A percentile compares a stretch with the other conserved stretches of the same genome.
These are phyloP conservation scores for Tetracentron sinense DNA, from an alignment of 164 flowering plant genomes.

Conservation along the genomic window DNA sequence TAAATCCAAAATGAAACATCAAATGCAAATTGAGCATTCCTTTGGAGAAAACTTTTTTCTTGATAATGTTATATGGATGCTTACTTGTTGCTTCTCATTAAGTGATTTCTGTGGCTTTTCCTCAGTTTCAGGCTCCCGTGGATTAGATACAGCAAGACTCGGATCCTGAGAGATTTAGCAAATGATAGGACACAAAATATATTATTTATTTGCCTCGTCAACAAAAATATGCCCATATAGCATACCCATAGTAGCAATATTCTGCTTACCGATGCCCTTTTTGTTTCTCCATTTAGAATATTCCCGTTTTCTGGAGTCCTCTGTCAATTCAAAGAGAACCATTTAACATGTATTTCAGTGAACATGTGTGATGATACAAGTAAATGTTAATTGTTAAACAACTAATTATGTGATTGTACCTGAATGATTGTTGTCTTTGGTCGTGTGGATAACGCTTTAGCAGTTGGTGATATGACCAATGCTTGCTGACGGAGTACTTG, in stretches of 20 bases:
- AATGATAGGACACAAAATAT: slow-evolving; percentile 3
- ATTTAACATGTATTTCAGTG: slow-evolving; percentile 5
- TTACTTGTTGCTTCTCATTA: slow-evolving; percentile 13
- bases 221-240: neutral
- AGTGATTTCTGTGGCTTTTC: slow-evolving; percentile 18
- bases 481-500: slow-evolving; percentile 98
- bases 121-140: slow-evolving; percentile 20
- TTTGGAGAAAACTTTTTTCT: neutral
- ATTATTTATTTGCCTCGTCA: neutral
- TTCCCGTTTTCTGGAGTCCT: slow-evolving; percentile 80
- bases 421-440: slow-evolving; percentile 60
- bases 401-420: no score
- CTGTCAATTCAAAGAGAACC: slow-evolving; percentile 37
- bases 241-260: slow-evolving; percentile 3
- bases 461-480: slow-evolving; percentile 81
- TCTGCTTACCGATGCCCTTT: slow-evolving; percentile 39
- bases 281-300: slow-evolving; percentile 66
- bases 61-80: neutral
- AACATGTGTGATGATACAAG: neutral
- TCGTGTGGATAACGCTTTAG: slow-evolving; percentile 59
- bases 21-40: neutral
- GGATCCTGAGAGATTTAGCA: slow-evolving; percentile 43
- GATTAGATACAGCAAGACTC: slow-evolving; percentile 3
- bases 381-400: slow-evolving; percentile 5
- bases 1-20: neutral